Evolutionary conservation across 495 filamentous ascomycete genomes (phyloP).

Genomic region (Penicillium antarcticum): DNA sequence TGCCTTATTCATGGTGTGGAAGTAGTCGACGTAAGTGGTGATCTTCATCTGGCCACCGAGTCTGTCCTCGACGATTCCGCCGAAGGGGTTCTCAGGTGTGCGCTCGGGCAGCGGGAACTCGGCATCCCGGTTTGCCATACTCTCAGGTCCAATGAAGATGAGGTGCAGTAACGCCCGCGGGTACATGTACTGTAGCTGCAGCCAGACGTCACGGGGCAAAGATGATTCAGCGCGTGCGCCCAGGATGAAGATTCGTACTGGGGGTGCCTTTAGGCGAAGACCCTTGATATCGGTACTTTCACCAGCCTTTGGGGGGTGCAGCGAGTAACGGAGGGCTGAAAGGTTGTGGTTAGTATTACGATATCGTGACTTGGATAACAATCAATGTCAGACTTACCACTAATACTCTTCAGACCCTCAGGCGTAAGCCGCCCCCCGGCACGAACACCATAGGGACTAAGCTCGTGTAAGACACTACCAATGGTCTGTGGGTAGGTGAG

Average conservation of each 20-base stretch:
- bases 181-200: slow-evolving; percentile 88
- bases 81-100: slow-evolving; percentile 83
- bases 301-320: slow-evolving; percentile 82
- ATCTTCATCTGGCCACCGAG: slow-evolving; percentile 87
- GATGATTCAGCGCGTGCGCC: slow-evolving; percentile 96
- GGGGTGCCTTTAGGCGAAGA: slow-evolving; percentile 76
- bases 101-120: slow-evolving; percentile 89
- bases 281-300: slow-evolving; percentile 71
- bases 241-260: slow-evolving; percentile 88
- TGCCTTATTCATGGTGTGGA: slow-evolving; percentile 90
- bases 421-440: slow-evolving; percentile 68
- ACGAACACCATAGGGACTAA: slow-evolving; percentile 84
- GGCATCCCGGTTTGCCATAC: slow-evolving; percentile 82
- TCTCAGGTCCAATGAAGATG: slow-evolving; percentile 93
- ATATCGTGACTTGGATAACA: neutral
- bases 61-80: slow-evolving; percentile 85
- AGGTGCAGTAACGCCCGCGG: slow-evolving; percentile 70
- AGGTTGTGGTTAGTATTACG: neutral
- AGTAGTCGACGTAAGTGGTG: slow-evolving; percentile 95
- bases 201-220: slow-evolving; percentile 88
- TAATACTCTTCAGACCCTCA: slow-evolving; percentile 90
- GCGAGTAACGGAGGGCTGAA: slow-evolving; percentile 82
- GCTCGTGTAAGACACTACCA: slow-evolving; percentile 84
- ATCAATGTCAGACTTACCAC: slow-evolving; percentile 55
- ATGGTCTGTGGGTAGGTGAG: slow-evolving; percentile 93